These are phyloP conservation scores for Exophiala sideris DNA, from an alignment of 2,329 filamentous ascomycete species.

Conservation along the genomic window DNA sequence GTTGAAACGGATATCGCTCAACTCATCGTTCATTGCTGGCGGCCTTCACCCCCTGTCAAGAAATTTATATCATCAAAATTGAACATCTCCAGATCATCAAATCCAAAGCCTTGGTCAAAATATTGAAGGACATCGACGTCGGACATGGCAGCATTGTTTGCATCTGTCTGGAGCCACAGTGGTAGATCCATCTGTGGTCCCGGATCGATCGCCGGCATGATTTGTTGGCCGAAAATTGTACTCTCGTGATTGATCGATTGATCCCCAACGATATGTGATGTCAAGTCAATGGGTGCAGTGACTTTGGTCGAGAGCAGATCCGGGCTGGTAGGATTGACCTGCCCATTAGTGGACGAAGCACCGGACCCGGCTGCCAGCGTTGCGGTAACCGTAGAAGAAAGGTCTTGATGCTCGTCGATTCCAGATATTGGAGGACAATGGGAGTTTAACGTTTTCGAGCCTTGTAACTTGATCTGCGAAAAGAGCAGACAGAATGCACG, in stretches of 20 bases:
- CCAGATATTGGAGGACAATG: not conserved
- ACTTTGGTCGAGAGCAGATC: no score
- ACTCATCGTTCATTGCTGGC: not conserved
- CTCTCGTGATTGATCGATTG: not conserved
- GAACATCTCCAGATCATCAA: conserved; percentile 7
- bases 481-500: conserved; percentile 18
- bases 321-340: no score
- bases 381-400: no score
- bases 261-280: not conserved
- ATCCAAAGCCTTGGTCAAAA: conserved; percentile 19
- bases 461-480: conserved; percentile 18
- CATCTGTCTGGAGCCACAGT: conserved; percentile 3
- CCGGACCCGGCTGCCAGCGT: no score
- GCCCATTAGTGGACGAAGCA: no score
- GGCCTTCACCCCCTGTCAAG: no score
- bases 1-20: not conserved
- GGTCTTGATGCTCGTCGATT: not conserved
- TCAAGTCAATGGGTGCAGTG: no score
- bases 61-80: not conserved
- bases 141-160: conserved; percentile 11
- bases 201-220: not conserved
- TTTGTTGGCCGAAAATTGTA: not conserved
- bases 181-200: not conserved
- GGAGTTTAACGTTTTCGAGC: not conserved
- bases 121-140: conserved; percentile 19